A percentile compares a stretch with the other conserved stretches of the same genome.
These are phyloP conservation scores for Rhodotorula babjevae DNA, from an alignment of 768 basidiomycete genomes.

Conservation along the genomic window DNA sequence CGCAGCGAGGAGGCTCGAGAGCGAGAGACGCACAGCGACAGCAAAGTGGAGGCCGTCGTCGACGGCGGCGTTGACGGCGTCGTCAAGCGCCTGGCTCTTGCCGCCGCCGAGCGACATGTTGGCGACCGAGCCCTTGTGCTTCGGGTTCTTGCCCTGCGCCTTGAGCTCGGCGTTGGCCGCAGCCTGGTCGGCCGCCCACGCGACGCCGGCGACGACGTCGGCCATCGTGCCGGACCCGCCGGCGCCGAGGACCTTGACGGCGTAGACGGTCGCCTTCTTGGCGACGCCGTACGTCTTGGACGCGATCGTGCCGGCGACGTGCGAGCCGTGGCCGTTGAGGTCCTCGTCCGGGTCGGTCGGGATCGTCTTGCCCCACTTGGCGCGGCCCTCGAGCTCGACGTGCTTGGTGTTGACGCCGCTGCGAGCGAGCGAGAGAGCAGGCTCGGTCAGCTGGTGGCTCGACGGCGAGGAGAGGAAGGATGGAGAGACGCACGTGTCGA, in stretches of 20 bases:
- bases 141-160: conserved; percentile 67
- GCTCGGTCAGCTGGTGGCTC: no score
- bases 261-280: conserved; percentile 80
- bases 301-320: conserved; percentile 66
- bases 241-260: conserved; percentile 83
- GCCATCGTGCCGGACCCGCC: conserved; percentile 93
- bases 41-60: conserved; percentile 84
- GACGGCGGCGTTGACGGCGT: conserved; percentile 78
- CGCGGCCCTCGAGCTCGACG: conserved; percentile 80
- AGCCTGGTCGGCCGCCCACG: conserved; percentile 62
- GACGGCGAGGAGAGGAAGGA: not conserved
- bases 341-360: conserved; percentile 82
- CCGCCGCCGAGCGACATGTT: conserved; percentile 98
- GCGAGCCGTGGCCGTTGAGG: conserved; percentile 83
- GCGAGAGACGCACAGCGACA: conserved; percentile 57
- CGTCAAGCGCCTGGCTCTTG: conserved; percentile 77
- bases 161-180: conserved; percentile 53
- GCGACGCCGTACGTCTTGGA: conserved; percentile 90
- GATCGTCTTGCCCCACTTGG: conserved; percentile 88
- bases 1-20: not conserved
- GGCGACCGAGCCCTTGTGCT: conserved; percentile 82
- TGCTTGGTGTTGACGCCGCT: conserved; percentile 86
- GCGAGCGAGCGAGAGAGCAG: conserved; percentile 6
- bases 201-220: conserved; percentile 83
- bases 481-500: conserved; percentile 48